phyloP scores from a whole-genome alignment of 352 stramenopile genomes.

The Phytophthora hibernalis region DNA sequence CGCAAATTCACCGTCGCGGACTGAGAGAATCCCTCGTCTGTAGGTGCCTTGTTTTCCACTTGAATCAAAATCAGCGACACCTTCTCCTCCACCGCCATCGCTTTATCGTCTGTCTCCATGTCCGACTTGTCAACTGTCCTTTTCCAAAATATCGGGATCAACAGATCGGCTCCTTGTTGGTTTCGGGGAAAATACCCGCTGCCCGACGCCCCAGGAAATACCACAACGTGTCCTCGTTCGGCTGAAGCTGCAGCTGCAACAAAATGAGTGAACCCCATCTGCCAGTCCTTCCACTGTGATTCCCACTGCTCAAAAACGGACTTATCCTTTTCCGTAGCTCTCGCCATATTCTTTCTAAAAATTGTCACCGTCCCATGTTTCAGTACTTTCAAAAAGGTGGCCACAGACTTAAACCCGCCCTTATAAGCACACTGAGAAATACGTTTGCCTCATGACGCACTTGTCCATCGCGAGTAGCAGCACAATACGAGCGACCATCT shows the following conservation, averaged over 20 bases:
- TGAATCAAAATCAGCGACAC: slow-evolving; percentile 21
- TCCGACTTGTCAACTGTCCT: background rate
- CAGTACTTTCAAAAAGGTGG: slow-evolving; percentile 1
- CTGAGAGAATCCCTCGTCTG: slow-evolving; percentile 2
- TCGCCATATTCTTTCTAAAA: background rate
- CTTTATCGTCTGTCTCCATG: background rate
- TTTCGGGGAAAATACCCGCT: slow-evolving; percentile 21
- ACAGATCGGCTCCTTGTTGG: slow-evolving; percentile 16
- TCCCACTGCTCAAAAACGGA: slow-evolving; percentile 3
- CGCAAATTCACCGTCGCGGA: slow-evolving; percentile 8
- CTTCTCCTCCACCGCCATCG: background rate
- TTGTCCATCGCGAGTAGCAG: slow-evolving; percentile 16
- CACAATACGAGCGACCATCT: slow-evolving; percentile 19
- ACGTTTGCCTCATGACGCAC: background rate
- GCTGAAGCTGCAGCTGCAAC: slow-evolving; percentile 27
- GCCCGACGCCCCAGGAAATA: slow-evolving; percentile 36
- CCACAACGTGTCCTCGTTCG: slow-evolving; percentile 28
- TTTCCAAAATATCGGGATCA: slow-evolving; percentile 21
- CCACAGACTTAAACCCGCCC: slow-evolving; percentile 8
- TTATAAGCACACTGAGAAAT: background rate
- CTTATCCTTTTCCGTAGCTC: background rate
- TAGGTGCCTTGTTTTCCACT: slow-evolving; percentile 8
- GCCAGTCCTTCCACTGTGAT: slow-evolving; percentile 27
- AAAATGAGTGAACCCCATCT: slow-evolving; percentile 44
- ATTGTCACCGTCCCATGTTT: background rate